Conservation (phyloP, 2,329 filamentous ascomycete species). For the Colletotrichum eleusines region DNA sequence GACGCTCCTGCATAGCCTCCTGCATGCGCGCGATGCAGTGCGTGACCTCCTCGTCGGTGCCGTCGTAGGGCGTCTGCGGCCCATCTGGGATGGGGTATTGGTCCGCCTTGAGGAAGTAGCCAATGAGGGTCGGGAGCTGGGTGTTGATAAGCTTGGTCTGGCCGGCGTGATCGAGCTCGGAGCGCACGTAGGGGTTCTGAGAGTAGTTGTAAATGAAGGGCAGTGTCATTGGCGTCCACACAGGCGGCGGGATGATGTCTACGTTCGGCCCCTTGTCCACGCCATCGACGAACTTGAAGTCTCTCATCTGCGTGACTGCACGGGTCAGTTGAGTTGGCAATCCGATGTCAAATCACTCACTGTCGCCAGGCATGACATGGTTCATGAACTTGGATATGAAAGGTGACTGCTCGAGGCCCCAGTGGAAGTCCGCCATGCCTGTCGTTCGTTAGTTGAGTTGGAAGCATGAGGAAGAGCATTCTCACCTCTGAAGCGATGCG, state of each 20-base stretch:
- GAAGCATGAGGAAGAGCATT: background rate
- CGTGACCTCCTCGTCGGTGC: constrained; percentile 71
- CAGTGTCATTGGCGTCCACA: constrained; percentile 79
- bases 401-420: constrained; percentile 74
- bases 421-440: constrained; percentile 88
- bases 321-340: constrained; percentile 58
- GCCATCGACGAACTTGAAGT: constrained; percentile 72
- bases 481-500: constrained; percentile 84
- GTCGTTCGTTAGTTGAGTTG: constrained; percentile 6
- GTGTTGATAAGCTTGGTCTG: constrained; percentile 67
- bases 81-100: constrained; percentile 71
- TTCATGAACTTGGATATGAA: constrained; percentile 80
- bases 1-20: constrained; percentile 76
- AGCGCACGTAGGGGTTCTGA: constrained; percentile 83
- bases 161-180: constrained; percentile 68
- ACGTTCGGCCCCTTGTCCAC: constrained; percentile 68
- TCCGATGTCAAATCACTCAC: constrained; percentile 55
- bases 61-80: constrained; percentile 70
- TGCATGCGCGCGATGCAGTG: constrained; percentile 74
- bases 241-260: constrained; percentile 83
- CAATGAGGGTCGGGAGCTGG: constrained; percentile 68
- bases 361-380: constrained; percentile 77
- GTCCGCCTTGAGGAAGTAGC: constrained; percentile 70
- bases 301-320: constrained; percentile 56
- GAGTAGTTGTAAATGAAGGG: constrained; percentile 86